A percentile compares a stretch with the other conserved stretches of the same genome.
Conservation (phyloP, 2,329 filamentous ascomycete species). For the Scortechinia acanthostroma region DNA sequence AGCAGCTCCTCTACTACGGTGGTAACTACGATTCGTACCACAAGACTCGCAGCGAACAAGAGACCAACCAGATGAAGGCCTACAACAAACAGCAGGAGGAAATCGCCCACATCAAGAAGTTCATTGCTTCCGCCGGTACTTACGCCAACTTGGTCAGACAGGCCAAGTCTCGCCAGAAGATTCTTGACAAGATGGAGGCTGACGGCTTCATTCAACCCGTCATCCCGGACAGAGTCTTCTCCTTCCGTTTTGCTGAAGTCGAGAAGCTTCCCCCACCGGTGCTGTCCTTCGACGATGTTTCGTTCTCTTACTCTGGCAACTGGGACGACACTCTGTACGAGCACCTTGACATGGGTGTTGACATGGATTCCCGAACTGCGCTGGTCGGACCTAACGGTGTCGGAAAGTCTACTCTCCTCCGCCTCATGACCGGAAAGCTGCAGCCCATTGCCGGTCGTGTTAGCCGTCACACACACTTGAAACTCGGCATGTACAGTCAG, state of each 20-base stretch:
- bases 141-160: slow-evolving; percentile 98
- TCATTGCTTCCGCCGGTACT: slow-evolving; percentile 98
- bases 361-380: slow-evolving; percentile 97
- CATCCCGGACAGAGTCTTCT: slow-evolving; percentile 77
- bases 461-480: slow-evolving; percentile 91
- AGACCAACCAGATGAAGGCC: slow-evolving; percentile 97
- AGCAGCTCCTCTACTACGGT: slow-evolving; percentile 91
- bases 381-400: slow-evolving; percentile 98
- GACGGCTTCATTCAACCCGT: slow-evolving; percentile 97
- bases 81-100: slow-evolving; percentile 99
- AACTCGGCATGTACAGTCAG: slow-evolving; percentile 96
- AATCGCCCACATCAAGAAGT: slow-evolving; percentile 99
- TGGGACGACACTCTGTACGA: slow-evolving; percentile 87
- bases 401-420: slow-evolving; percentile 92
- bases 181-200: slow-evolving; percentile 99
- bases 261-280: slow-evolving; percentile 98
- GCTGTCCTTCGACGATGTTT: slow-evolving; percentile 91
- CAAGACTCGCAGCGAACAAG: slow-evolving; percentile 90
- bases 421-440: slow-evolving; percentile 92
- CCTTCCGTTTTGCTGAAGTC: slow-evolving; percentile 95
- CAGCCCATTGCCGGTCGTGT: slow-evolving; percentile 77
- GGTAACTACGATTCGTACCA: slow-evolving; percentile 98
- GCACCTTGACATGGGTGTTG: slow-evolving; percentile 94
- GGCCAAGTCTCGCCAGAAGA: slow-evolving; percentile 99
- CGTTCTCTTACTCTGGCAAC: slow-evolving; percentile 93